Base-by-base conservation (phyloP, 371 early-diverging fungal species). In the Gilbertella persicaria region DNA sequence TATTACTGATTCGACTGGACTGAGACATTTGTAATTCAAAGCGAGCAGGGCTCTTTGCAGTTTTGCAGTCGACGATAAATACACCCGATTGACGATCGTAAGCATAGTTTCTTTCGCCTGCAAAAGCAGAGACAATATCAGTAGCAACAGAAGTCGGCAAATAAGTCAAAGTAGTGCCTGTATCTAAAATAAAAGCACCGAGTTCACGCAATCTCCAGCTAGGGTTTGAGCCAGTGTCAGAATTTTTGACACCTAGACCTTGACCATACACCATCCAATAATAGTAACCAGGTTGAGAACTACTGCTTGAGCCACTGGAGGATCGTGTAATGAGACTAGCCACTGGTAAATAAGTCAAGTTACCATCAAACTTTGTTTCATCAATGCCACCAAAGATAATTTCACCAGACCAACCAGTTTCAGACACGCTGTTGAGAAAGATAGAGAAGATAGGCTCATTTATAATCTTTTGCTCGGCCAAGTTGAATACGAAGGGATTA, bases 381-480 rank as follows among this genome's bases (percentile, higher is more conserved):
- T 88, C 83, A 29, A 73, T 70, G 2, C 80, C 85, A 6, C 84
- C 85, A 64, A 88, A 73, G 19, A 76, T 76, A 40, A 85, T 73
- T 45, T 84, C 80, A 13, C 85, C 88, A 0, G 74, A 61, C 64
- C 69, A 73, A 5, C 69, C 71, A 12, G 53, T 28, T 30, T 66
- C 20, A 2, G 55, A 42, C 5, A 48, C 63, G 16, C 58, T 55
- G 38, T 71, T 69, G 21, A 77, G 56, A 29, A 57, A 77, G 24
- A 77, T 66, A 4, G 74, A 71, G 47, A 77, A 77, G 12, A 77
- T 45, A 1, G 78, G 71, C 4, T 73, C 55, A 6, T 53, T 45
- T 13, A 77, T 73, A 3, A 71, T n/a, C 1, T 68, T 67, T 29
- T 71, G 63, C 1, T 62, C 26, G 2, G 62, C 69, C 29, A 77